These are phyloP conservation scores for Talaromyces sp. DNA, from an alignment of 2,329 filamentous ascomycete genomes.

Conservation along the genomic window DNA sequence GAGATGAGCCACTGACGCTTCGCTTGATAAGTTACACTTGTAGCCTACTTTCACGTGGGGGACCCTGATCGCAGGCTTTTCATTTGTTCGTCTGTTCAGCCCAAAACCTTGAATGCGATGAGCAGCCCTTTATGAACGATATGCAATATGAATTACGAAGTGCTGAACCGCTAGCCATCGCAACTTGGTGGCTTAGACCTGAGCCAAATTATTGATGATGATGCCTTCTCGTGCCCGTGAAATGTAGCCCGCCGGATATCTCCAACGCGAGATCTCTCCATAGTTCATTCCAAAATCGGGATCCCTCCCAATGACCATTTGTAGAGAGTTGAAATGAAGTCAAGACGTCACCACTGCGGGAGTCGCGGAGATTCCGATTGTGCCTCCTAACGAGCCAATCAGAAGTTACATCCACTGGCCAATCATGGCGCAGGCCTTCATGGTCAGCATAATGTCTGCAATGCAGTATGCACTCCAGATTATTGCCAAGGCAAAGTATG, in stretches of 20 bases:
- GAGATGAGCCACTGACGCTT: constrained; percentile 1
- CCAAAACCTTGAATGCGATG: not conserved
- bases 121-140: not conserved
- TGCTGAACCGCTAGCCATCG: not conserved
- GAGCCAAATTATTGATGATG: not conserved
- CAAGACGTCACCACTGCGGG: constrained; percentile 4
- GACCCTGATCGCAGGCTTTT: not conserved
- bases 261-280: not conserved
- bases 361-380: not conserved
- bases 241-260: not conserved
- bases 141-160: not conserved
- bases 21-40: not conserved
- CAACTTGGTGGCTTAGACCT: not conserved
- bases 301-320: no score
- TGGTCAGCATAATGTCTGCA: not conserved
- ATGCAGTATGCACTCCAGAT: not conserved
- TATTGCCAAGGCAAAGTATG: not conserved
- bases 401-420: not conserved
- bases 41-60: not conserved
- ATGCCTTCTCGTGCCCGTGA: not conserved
- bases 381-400: not conserved
- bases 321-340: no score
- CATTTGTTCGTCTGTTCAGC: not conserved
- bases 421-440: not conserved
- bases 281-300: not conserved